Evolutionary conservation across 75 land plant species (phyloP).

Genomic region (Picea sitchensis): DNA sequence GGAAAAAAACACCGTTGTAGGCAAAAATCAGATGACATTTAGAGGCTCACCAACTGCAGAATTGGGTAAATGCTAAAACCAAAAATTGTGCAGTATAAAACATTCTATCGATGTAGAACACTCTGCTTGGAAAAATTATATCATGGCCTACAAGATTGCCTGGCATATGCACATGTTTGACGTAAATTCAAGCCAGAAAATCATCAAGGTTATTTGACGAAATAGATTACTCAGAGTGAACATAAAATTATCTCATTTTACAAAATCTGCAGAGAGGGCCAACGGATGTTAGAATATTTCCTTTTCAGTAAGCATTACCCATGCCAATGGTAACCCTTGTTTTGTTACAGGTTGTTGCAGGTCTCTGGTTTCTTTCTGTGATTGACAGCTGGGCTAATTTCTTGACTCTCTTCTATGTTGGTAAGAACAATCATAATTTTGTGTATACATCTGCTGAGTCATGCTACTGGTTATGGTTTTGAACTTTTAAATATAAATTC

Average conservation of each 20-base stretch:
- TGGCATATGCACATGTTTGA: not conserved
- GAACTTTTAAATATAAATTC: too few species aligned
- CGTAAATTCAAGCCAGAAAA: not conserved
- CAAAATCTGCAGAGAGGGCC: not conserved
- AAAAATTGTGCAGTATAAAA: not conserved
- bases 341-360: slow-evolving; percentile 62
- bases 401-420: slow-evolving; percentile 68
- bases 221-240: not conserved
- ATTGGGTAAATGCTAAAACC: not conserved
- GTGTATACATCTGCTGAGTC: too few species aligned
- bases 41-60: not conserved
- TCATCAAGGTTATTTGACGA: not conserved
- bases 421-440: slow-evolving; percentile 20
- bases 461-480: too few species aligned
- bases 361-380: slow-evolving; percentile 67
- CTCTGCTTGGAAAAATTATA: not conserved
- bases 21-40: not conserved
- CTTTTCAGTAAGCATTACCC: not conserved
- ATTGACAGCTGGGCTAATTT: slow-evolving; percentile 73
- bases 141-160: not conserved
- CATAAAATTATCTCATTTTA: not conserved
- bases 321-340: not conserved
- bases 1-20: too few species aligned
- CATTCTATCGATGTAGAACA: not conserved
- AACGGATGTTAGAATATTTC: too few species aligned